Conservation (phyloP, 495 filamentous ascomycete species). For the Parmelia sp. region DNA sequence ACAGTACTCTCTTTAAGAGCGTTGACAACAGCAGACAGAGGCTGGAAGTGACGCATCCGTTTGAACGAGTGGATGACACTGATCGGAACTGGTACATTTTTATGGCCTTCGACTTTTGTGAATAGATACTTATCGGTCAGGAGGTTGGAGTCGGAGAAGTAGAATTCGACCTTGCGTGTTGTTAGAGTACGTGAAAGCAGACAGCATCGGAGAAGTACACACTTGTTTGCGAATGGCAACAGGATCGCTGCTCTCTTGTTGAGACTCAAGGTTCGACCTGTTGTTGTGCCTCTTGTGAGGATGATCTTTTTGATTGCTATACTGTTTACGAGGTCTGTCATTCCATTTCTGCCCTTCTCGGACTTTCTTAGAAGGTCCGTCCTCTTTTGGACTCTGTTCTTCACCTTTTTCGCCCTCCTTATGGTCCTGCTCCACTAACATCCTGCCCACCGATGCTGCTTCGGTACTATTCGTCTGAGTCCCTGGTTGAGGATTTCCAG, state of each 20-base stretch:
- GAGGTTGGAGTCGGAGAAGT: slow-evolving; percentile 91
- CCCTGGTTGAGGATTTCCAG: background rate
- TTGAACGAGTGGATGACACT: slow-evolving; percentile 75
- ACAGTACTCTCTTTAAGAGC: slow-evolving; percentile 68
- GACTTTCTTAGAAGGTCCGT: slow-evolving; percentile 21
- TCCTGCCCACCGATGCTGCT: background rate
- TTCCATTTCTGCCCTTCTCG: slow-evolving; percentile 25
- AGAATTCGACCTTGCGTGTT: slow-evolving; percentile 77
- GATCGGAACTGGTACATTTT: slow-evolving; percentile 74
- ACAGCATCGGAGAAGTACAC: slow-evolving; percentile 18
- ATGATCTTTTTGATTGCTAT: slow-evolving; percentile 8
- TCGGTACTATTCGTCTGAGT: background rate
- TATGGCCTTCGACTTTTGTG: slow-evolving; percentile 61
- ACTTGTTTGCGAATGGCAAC: slow-evolving; percentile 76
- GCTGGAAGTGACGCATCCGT: slow-evolving; percentile 89
- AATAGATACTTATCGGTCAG: slow-evolving; percentile 82
- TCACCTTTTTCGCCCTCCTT: background rate
- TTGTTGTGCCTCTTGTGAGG: slow-evolving; percentile 34
- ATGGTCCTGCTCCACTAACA: background rate
- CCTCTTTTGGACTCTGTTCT: background rate
- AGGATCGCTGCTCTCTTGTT: slow-evolving; percentile 63
- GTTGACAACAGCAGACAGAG: slow-evolving; percentile 69
- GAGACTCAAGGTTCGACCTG: slow-evolving; percentile 60
- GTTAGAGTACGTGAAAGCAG: slow-evolving; percentile 14
- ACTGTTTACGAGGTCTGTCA: slow-evolving; percentile 17